phyloP scores from a whole-genome alignment of 306 rosid species.

The Sphenostylis stenocarpa region DNA sequence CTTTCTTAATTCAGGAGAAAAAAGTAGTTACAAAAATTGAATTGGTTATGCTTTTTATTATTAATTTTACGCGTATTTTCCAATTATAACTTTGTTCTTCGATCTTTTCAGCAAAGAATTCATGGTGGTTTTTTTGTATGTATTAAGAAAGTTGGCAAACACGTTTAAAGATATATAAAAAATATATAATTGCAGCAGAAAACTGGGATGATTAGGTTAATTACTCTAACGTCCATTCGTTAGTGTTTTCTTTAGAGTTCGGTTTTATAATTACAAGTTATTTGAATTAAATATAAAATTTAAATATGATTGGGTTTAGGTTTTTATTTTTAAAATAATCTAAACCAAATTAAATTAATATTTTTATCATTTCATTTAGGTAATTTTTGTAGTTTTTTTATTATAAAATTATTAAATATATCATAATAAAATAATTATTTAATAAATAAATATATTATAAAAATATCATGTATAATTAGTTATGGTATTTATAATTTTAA shows the following conservation, averaged over 20 bases:
- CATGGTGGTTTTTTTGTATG: not conserved
- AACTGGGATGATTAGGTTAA: not conserved
- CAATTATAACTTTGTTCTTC: constrained; percentile 8
- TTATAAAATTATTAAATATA: no score
- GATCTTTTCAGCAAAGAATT: constrained; percentile 10
- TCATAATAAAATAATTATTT: no score
- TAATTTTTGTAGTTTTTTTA: no score
- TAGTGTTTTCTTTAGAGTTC: not conserved
- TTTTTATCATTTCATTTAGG: no score
- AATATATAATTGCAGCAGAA: not conserved
- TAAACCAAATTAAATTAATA: no score
- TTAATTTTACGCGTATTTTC: constrained; percentile 1
- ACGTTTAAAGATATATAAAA: constrained; percentile 32
- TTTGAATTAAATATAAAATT: no score
- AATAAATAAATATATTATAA: no score
- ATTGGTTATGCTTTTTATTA: constrained; percentile 28
- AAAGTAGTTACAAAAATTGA: not conserved
- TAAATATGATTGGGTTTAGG: no score
- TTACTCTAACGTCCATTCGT: not conserved
- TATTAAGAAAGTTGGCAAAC: constrained; percentile 30
- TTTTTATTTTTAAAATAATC: no score
- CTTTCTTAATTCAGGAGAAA: constrained; percentile 5
- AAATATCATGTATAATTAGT: no score
- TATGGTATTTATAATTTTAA: no score
- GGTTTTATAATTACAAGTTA: no score